Conservation (phyloP, 768 basidiomycete species). For the Mycena maculata region DNA sequence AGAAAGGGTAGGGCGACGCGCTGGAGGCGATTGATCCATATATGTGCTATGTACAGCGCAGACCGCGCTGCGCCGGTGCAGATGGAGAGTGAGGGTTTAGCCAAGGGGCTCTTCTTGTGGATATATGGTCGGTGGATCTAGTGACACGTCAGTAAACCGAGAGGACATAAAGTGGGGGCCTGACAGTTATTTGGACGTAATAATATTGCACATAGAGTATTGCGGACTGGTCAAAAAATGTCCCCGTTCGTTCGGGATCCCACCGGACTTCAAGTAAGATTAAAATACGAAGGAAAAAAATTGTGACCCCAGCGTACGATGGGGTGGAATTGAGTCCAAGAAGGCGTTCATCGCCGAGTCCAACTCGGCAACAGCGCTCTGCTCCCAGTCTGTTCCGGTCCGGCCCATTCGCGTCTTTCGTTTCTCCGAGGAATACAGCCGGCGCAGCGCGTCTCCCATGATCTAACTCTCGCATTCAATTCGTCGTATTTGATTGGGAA, state of each 20-base stretch:
- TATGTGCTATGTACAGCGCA: constrained; percentile 54
- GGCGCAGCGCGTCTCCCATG: constrained; percentile 68
- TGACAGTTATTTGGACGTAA: constrained; percentile 53
- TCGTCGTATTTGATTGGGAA: not conserved
- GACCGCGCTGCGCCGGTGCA: constrained; percentile 65
- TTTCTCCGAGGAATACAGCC: constrained; percentile 59
- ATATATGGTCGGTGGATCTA: constrained; percentile 62
- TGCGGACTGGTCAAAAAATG: constrained; percentile 52
- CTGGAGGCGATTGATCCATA: constrained; percentile 27
- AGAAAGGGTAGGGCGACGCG: constrained; percentile 5
- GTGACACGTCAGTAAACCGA: constrained; percentile 37
- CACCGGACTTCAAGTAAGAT: constrained; percentile 30
- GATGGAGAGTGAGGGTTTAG: constrained; percentile 61
- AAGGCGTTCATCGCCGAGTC: constrained; percentile 72
- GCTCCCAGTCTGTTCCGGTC: constrained; percentile 67
- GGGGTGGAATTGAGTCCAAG: constrained; percentile 68
- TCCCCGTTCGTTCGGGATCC: constrained; percentile 38
- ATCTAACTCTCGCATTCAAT: constrained; percentile 44
- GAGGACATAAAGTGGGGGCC: constrained; percentile 38
- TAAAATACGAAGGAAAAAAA: not conserved
- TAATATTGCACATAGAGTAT: constrained; percentile 54
- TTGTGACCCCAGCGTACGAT: constrained; percentile 50
- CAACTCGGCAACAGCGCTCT: constrained; percentile 66
- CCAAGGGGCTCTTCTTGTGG: constrained; percentile 42
- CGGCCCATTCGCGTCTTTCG: constrained; percentile 50